Percentiles rank a stretch among this genome's conserved stretches.
phyloP scores from a whole-genome alignment of 768 basidiomycete species.

The Pleurotus eryngii region DNA sequence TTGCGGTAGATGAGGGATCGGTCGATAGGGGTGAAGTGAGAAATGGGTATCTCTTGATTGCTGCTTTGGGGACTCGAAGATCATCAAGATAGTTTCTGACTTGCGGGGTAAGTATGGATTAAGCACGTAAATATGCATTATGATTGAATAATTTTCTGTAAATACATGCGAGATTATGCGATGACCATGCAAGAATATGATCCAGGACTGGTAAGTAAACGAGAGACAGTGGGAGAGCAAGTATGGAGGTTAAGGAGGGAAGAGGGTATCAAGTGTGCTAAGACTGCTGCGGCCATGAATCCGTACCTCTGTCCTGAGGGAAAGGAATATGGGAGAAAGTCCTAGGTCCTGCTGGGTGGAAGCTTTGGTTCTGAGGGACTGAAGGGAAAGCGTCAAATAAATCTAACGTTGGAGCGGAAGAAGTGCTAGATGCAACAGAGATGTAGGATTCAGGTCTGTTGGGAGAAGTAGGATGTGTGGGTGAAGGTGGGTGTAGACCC shows the following conservation, averaged over 20 bases:
- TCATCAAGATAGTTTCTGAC: too few species aligned
- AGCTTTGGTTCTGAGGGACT: constrained; percentile 44
- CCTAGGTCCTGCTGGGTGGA: neutral
- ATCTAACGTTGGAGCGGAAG: constrained; percentile 47
- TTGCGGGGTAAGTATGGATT: too few species aligned
- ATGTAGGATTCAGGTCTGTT: constrained; percentile 13
- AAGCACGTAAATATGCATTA: too few species aligned
- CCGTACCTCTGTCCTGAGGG: neutral
- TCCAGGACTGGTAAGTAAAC: neutral
- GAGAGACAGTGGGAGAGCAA: neutral
- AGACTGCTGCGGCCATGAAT: neutral
- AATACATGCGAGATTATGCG: constrained; percentile 3
- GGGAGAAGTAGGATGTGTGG: constrained; percentile 6
- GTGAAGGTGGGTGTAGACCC: constrained; percentile 10
- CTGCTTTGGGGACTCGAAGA: too few species aligned
- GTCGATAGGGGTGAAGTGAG: too few species aligned
- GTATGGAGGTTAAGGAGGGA: neutral
- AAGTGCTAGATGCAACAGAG: constrained; percentile 8
- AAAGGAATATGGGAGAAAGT: neutral
- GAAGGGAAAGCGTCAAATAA: constrained; percentile 73
- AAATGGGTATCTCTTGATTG: too few species aligned
- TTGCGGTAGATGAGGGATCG: too few species aligned
- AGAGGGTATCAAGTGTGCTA: neutral
- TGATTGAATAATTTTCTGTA: neutral
- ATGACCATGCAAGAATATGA: neutral